A percentile compares a stretch with the other conserved stretches of the same genome.
Conservation (phyloP, 352 stramenopile genomes). For the Pythium aristosporum region DNA sequence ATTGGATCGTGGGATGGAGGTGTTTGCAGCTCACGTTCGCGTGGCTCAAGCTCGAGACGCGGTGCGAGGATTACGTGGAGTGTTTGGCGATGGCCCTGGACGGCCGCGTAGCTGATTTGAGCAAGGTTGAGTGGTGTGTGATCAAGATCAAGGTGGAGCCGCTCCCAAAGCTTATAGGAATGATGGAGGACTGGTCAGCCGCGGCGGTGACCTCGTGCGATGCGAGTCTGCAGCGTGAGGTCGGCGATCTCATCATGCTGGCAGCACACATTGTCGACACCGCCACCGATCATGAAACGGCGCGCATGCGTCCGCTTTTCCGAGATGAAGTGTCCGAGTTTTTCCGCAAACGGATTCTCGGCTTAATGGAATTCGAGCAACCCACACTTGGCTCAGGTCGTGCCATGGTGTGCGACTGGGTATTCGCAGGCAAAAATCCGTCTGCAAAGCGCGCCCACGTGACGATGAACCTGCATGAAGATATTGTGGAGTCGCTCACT, state of each 20-base stretch:
- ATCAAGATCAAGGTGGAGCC: slow-evolving; percentile 33
- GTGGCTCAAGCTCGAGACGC: slow-evolving; percentile 51
- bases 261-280: slow-evolving; percentile 43
- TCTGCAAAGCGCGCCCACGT: slow-evolving; percentile 9
- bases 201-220: slow-evolving; percentile 4
- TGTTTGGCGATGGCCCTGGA: slow-evolving; percentile 64
- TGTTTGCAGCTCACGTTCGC: slow-evolving; percentile 59
- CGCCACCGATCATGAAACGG: slow-evolving; percentile 17
- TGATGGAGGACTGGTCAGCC: slow-evolving; percentile 53
- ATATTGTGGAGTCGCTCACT: slow-evolving; percentile 47
- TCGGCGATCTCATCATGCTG: slow-evolving; percentile 44
- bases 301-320: slow-evolving; percentile 41
- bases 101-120: slow-evolving; percentile 38
- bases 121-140: slow-evolving; percentile 35
- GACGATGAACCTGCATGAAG: slow-evolving; percentile 52
- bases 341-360: slow-evolving; percentile 47
- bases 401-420: slow-evolving; percentile 3
- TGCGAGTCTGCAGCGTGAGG: neutral
- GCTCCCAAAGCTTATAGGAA: slow-evolving; percentile 21
- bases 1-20: slow-evolving; percentile 63
- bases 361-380: slow-evolving; percentile 29
- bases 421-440: neutral
- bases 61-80: slow-evolving; percentile 30
- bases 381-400: slow-evolving; percentile 4
- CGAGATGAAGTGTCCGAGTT: slow-evolving; percentile 48